Base-by-base conservation (phyloP, 2,329 filamentous ascomycete species). In the Raffaelea arxii region DNA sequence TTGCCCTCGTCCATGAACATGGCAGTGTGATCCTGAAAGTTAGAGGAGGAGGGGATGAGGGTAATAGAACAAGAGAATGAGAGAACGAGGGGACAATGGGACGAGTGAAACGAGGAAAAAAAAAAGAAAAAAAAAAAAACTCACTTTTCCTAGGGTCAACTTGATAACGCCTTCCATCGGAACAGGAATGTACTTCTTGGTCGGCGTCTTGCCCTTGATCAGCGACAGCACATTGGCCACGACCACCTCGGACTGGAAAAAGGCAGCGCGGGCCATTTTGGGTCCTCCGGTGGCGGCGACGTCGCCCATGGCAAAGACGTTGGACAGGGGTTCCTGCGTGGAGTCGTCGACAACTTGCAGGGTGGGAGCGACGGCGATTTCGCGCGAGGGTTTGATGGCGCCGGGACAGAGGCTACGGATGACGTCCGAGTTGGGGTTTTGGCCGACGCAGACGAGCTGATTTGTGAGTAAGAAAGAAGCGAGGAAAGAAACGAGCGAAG, bases 241-340 rank as follows among this genome's bases (percentile, higher is more conserved):
- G 0, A 71, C 77, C 4, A 75, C 55, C 25, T 65, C 62, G 3
- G 72, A 74, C 54, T 84, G 80, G 11, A 66, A 63, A 39, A 66
- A 65, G 0, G 74, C 76, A 0, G 76, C 70, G 10, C 78, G 67
- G 0, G 72, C 75, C 55, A 80, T 80, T 6, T 70, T 72, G 30
- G 64, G 60, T 0, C 65, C 64, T 1, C 68, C 66, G 1, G 69
- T 70, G 23, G 75, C 73, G 4, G 77, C 72, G 4, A 85, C 75
- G 51, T 84, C 80, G 18, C 81, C 81, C n/a, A 77, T 71, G 1
- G 74, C 75, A 53, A 79, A 84, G 2, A 84, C 65, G 49, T 78
- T 70, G 2, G 69, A 65, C 9, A 72, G 63, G 0, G 51, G 48
- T 4, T 14, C 5, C 7, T 12, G 41, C 23, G 10, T 27, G 18